Conservation (phyloP, 2,329 filamentous ascomycete genomes). For the Aspergillus ochraceoroseus region DNA sequence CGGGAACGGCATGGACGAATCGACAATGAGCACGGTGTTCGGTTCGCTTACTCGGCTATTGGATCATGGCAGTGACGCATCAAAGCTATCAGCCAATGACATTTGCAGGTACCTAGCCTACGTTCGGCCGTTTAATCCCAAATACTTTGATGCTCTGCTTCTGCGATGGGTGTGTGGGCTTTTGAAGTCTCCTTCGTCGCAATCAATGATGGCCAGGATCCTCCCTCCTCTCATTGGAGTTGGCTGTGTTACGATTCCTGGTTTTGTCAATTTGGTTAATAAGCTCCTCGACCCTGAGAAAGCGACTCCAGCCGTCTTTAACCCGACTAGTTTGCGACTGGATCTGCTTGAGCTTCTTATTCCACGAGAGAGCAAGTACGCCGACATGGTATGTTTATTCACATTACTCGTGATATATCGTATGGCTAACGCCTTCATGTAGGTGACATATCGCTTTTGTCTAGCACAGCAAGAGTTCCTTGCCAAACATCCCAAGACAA, state of each 20-base stretch:
- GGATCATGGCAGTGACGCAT: conserved; percentile 28
- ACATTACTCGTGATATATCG: neutral
- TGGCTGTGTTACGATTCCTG: conserved; percentile 43
- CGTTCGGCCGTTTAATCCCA: conserved; percentile 42
- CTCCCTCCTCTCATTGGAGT: conserved; percentile 43
- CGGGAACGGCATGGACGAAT: conserved; percentile 46
- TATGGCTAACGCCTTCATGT: conserved; percentile 3
- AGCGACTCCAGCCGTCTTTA: conserved; percentile 22
- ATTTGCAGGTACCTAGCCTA: conserved; percentile 42
- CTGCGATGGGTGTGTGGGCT: conserved; percentile 41
- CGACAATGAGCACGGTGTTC: conserved; percentile 43
- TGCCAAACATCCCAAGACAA: conserved; percentile 31
- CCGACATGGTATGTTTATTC: conserved; percentile 31
- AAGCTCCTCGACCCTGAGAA: conserved; percentile 28
- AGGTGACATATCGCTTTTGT: conserved; percentile 40
- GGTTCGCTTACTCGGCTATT: conserved; percentile 39
- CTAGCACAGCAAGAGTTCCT: conserved; percentile 40
- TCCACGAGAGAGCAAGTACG: conserved; percentile 18
- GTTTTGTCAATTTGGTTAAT: conserved; percentile 37
- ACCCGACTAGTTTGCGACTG: conserved; percentile 27
- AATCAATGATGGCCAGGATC: conserved; percentile 30
- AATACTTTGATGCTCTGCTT: conserved; percentile 43
- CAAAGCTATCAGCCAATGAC: conserved; percentile 32
- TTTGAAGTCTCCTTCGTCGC: conserved; percentile 35
- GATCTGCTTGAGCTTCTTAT: conserved; percentile 34